phyloP scores from a whole-genome alignment of 768 basidiomycete genomes.

The Serendipita sp. region DNA sequence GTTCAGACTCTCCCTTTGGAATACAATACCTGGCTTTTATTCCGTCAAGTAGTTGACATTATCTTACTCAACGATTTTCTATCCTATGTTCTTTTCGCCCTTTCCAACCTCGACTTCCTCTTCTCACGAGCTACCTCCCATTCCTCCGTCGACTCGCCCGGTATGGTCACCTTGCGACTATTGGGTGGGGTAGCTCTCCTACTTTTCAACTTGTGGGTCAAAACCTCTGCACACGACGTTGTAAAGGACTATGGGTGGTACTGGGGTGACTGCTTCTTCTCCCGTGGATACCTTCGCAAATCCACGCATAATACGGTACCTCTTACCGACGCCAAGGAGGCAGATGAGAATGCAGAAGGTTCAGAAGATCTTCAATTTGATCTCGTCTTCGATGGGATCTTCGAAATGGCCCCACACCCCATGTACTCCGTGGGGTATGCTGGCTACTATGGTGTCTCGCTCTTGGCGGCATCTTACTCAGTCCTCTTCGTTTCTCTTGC shows the following conservation, averaged over 20 bases:
- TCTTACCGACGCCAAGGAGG: not conserved
- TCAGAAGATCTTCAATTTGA: conserved; percentile 19
- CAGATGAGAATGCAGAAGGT: not conserved
- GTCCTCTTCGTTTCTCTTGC: conserved; percentile 89
- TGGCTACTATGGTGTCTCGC: conserved; percentile 91
- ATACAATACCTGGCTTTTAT: conserved; percentile 93
- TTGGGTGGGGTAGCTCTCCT: conserved; percentile 72
- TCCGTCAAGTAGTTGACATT: conserved; percentile 88
- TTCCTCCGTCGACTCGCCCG: not conserved
- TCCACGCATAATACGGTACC: not conserved
- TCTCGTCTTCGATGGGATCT: conserved; percentile 93
- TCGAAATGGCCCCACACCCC: conserved; percentile 81
- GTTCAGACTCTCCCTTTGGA: conserved; percentile 70
- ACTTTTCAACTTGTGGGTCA: conserved; percentile 95
- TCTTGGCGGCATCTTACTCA: conserved; percentile 75
- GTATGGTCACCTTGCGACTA: not conserved
- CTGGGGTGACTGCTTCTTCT: conserved; percentile 88
- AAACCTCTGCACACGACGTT: conserved; percentile 91
- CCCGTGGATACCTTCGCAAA: conserved; percentile 36
- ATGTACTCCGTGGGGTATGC: conserved; percentile 98
- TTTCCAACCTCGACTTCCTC: conserved; percentile 19
- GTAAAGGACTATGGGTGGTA: conserved; percentile 99
- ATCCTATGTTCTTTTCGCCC: conserved; percentile 88
- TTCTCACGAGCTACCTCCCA: not conserved
- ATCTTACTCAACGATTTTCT: conserved; percentile 97